phyloP scores from a whole-genome alignment of 176 grass and related monocot genomes.

The Tillandsia fasciculata region DNA sequence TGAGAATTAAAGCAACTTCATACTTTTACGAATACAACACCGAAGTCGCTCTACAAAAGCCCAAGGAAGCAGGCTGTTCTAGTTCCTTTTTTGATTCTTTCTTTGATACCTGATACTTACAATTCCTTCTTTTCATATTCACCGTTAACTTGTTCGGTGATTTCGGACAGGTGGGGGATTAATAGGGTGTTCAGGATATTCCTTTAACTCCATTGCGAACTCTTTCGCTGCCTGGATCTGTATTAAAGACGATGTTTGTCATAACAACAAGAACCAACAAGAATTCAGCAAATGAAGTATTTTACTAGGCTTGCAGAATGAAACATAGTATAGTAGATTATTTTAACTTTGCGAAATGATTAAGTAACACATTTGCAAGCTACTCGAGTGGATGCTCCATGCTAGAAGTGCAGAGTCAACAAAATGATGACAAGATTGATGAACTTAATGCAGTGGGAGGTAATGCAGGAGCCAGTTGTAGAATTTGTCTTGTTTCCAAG shows the following conservation, averaged over 20 bases:
- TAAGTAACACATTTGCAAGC: too few species aligned
- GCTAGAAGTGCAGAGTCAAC: too few species aligned
- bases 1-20: background rate
- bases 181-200: constrained; percentile 26
- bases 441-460: too few species aligned
- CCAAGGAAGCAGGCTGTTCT: background rate
- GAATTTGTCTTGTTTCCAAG: too few species aligned
- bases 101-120: constrained; percentile 49
- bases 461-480: too few species aligned
- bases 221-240: constrained; percentile 60
- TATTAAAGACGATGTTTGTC: background rate
- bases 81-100: constrained; percentile 26
- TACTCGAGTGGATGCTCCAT: too few species aligned
- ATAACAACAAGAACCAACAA: background rate
- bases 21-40: background rate
- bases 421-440: too few species aligned
- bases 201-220: constrained; percentile 74
- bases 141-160: constrained; percentile 7
- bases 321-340: background rate
- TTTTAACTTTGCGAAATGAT: background rate
- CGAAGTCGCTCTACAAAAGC: background rate
- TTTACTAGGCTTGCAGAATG: background rate
- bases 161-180: constrained; percentile 27
- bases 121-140: constrained; percentile 39
- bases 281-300: background rate